These are phyloP conservation scores for Botrytis paeoniae DNA, from an alignment of 2,329 filamentous ascomycete genomes.

Conservation along the genomic window DNA sequence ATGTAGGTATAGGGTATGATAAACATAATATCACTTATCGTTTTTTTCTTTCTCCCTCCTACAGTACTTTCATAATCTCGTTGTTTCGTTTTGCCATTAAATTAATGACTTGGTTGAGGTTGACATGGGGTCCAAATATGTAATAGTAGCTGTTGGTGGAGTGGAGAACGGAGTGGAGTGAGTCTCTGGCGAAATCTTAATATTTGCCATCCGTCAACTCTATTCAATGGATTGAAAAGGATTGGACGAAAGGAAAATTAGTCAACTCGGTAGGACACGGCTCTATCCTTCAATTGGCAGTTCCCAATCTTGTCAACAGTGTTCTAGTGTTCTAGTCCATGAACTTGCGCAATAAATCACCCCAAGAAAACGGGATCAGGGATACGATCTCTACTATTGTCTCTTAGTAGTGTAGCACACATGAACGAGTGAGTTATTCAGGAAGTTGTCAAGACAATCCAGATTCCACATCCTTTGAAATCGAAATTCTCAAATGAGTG, in stretches of 20 bases:
- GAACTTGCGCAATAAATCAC: conserved; percentile 13
- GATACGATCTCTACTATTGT: conserved; percentile 1
- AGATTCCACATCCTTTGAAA: neutral
- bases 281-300: conserved; percentile 14
- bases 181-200: conserved; percentile 1
- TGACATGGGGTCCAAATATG: conserved; percentile 3
- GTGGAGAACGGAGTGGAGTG: neutral
- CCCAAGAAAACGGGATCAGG: neutral
- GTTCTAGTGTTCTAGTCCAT: neutral
- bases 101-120: neutral
- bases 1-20: neutral
- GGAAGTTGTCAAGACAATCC: conserved; percentile 12
- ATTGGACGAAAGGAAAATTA: conserved; percentile 5
- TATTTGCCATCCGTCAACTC: neutral
- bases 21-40: neutral
- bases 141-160: neutral
- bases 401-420: conserved; percentile 3
- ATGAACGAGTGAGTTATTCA: conserved; percentile 10
- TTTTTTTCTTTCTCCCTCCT: neutral
- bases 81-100: neutral
- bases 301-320: neutral
- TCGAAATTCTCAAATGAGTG: neutral
- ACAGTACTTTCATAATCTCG: neutral
- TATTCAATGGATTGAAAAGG: neutral
- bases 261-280: neutral